Base-by-base conservation (phyloP, 2,329 filamentous ascomycete genomes). In the Apiospora hydei region DNA sequence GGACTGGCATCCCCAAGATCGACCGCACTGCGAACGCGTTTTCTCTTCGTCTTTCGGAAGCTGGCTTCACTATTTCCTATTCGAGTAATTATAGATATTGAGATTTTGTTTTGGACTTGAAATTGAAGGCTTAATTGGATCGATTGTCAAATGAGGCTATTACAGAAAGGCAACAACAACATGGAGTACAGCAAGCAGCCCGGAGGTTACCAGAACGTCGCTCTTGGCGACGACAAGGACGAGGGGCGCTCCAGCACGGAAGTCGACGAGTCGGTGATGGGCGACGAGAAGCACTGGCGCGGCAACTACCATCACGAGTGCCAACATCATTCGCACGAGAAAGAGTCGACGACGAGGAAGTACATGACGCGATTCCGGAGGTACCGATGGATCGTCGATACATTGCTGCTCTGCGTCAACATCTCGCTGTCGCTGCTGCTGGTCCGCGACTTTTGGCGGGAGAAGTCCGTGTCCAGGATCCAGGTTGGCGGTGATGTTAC, bases 401-500 rank as follows among this genome's bases (percentile, higher is more conserved):
- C 77, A 3, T 67, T 74, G 2, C 69, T 83, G 26, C 75, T 83
- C 51, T 70, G 82, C 11, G 72, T 80, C n/a, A 80, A 82, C 43
- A 72, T 81, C 13, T 77, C 70, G 3, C 69, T 82, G 13, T 51
- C 43, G 14, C 44, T 72, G 24, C 53, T 77, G n/a, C 47, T 83
- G 46, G 61, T 81, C 14, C 73, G 76, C 44, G 77, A 82, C 70
- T 78, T 81, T 72, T 72, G 74, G 47, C 72, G 72, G 68, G 70
- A 77, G 51, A 69, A 72, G 14, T 71, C 69, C 71, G 16, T 71
- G 68, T 34, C 78, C 77, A 70, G 72, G 75, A 44, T 78, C 75
- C 80, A 84, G 43, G 78, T 83, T 44, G 81, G 81, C 1, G 78
- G 79, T 1, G 82, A 83, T 72, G 78, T 82, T 67, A 83, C 81